Conservation (phyloP, 2,329 filamentous ascomycete genomes). For the Talaromyces islandicus region DNA sequence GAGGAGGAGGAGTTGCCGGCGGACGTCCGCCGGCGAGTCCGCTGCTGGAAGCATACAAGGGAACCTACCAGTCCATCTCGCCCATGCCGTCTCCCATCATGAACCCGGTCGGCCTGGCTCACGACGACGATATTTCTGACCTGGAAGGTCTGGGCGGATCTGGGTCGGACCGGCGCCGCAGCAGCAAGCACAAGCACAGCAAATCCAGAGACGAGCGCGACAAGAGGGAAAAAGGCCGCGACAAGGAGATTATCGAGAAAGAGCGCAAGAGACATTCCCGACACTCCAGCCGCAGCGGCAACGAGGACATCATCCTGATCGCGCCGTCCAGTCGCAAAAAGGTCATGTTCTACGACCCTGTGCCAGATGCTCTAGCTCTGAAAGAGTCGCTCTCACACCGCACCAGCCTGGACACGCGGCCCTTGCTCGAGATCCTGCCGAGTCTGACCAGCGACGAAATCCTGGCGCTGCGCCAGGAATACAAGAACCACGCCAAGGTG, state of each 20-base stretch:
- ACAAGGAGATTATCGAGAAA: neutral
- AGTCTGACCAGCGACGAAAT: conserved; percentile 81
- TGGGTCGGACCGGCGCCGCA: conserved; percentile 5
- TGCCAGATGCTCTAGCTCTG: conserved; percentile 69
- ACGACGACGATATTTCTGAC: conserved; percentile 50
- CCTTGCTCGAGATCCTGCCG: conserved; percentile 78
- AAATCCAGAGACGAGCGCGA: conserved; percentile 12
- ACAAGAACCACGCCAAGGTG: conserved; percentile 79
- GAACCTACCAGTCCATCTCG: conserved; percentile 89
- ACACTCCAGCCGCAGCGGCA: conserved; percentile 18
- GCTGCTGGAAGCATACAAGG: conserved; percentile 83
- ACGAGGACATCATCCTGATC: conserved; percentile 34
- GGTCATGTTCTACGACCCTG: conserved; percentile 77
- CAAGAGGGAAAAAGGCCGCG: conserved; percentile 3
- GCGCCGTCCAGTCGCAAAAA: conserved; percentile 48
- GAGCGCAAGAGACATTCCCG: conserved; percentile 20
- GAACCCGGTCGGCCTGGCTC: conserved; percentile 43
- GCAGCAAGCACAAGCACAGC: neutral
- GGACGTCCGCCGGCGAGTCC: conserved; percentile 67
- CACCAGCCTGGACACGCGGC: conserved; percentile 60
- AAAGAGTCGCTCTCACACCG: conserved; percentile 66
- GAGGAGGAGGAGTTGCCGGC: no score
- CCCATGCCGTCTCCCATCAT: conserved; percentile 79
- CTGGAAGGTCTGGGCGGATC: conserved; percentile 39
- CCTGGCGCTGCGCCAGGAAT: conserved; percentile 76